Conservation (phyloP, 257 asterid genomes). For the Thymus mandschuricus region DNA sequence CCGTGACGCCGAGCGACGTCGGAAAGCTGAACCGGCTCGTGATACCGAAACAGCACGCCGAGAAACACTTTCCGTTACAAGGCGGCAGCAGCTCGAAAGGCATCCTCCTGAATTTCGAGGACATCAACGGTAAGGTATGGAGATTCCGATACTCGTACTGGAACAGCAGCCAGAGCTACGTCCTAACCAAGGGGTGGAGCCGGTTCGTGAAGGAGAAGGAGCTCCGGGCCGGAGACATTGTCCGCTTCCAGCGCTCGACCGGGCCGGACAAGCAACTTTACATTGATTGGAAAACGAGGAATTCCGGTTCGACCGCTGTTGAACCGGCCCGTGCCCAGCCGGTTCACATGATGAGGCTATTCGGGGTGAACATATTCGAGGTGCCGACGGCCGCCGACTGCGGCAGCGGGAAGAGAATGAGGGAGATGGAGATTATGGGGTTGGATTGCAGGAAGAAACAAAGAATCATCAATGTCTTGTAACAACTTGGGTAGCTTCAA, state of each 20-base stretch:
- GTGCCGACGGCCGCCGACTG: conserved; percentile 10
- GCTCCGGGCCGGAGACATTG: conserved; percentile 59
- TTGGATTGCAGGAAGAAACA: conserved; percentile 51
- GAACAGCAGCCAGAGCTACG: conserved; percentile 79
- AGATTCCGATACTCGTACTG: conserved; percentile 70
- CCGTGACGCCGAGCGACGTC: conserved; percentile 77
- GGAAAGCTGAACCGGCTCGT: conserved; percentile 74
- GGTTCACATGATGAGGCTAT: conserved; percentile 48
- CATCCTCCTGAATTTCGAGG: conserved; percentile 59
- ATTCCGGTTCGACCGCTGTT: neutral
- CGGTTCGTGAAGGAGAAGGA: conserved; percentile 71
- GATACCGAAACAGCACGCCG: conserved; percentile 83
- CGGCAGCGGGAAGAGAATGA: conserved; percentile 43
- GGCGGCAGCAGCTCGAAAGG: conserved; percentile 47
- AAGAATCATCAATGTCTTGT: conserved; percentile 50
- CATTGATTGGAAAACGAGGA: conserved; percentile 47
- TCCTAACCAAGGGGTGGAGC: conserved; percentile 75
- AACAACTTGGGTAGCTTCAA: conserved; percentile 5
- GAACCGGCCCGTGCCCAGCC: conserved; percentile 23
- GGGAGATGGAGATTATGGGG: conserved; percentile 47
- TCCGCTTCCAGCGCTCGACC: conserved; percentile 47
- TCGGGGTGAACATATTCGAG: conserved; percentile 40
- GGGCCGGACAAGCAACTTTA: conserved; percentile 53
- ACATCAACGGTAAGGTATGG: conserved; percentile 61
- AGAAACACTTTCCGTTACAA: conserved; percentile 62